Evolutionary conservation across 441 rosid species (phyloP).

Genomic region (Macaranga tanarius): DNA sequence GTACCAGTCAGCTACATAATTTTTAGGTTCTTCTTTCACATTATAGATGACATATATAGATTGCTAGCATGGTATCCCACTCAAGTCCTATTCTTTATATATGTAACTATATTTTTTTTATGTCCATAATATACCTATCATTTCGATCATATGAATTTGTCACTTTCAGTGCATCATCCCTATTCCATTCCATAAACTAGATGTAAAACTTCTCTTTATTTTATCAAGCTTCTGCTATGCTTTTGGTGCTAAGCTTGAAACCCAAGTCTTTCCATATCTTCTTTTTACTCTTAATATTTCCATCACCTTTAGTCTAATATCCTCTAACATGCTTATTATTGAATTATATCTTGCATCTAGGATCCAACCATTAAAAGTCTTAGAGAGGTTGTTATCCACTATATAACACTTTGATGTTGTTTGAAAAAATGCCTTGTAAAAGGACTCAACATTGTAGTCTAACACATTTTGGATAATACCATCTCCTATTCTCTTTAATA

Average conservation of each 20-base stretch:
- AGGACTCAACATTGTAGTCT: too few species aligned
- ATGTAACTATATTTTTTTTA: neutral
- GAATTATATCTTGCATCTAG: neutral
- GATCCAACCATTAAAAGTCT: neutral
- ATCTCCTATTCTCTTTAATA: too few species aligned
- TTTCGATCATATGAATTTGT: neutral
- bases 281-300: neutral
- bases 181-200: neutral
- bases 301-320: neutral
- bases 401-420: too few species aligned
- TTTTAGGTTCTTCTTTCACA: neutral
- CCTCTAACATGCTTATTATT: neutral
- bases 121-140: neutral
- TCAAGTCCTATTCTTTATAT: neutral
- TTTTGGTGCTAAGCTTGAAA: too few species aligned
- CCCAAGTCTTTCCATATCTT: too few species aligned
- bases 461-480: too few species aligned
- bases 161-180: neutral
- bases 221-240: too few species aligned
- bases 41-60: neutral
- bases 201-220: too few species aligned
- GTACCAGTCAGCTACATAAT: neutral
- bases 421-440: too few species aligned
- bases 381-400: too few species aligned
- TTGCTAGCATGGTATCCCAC: neutral